phyloP scores from a whole-genome alignment of 192 early-diverging fungal species.

The Kickxella alabastrina region DNA sequence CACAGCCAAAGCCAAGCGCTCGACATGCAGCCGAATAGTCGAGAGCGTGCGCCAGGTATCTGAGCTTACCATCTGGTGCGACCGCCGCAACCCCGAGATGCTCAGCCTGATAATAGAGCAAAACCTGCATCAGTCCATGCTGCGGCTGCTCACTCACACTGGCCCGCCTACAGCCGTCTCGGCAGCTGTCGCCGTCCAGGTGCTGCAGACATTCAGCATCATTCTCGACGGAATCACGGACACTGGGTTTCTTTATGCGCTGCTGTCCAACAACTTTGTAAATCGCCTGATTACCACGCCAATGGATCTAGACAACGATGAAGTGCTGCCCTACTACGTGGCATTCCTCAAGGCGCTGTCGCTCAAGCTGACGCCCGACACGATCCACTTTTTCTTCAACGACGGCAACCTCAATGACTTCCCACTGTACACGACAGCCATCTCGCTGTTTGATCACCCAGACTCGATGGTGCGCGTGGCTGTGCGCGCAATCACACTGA shows the following conservation, averaged over 20 bases:
- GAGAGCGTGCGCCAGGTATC: slow-evolving; percentile 41
- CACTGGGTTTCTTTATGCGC: slow-evolving; percentile 47
- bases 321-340: slow-evolving; percentile 65
- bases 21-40: slow-evolving; percentile 21
- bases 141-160: slow-evolving; percentile 15
- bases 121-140: slow-evolving; percentile 30
- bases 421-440: slow-evolving; percentile 65
- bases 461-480: slow-evolving; percentile 71
- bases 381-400: slow-evolving; percentile 65
- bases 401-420: slow-evolving; percentile 47
- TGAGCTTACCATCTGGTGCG: slow-evolving; percentile 42
- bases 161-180: background rate
- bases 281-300: slow-evolving; percentile 61
- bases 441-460: slow-evolving; percentile 61
- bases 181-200: slow-evolving; percentile 34
- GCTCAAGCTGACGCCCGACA: slow-evolving; percentile 58
- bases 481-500: slow-evolving; percentile 61
- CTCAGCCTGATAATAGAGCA: slow-evolving; percentile 32
- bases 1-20: slow-evolving; percentile 7
- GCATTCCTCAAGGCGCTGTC: slow-evolving; percentile 69
- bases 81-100: slow-evolving; percentile 40
- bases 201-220: slow-evolving; percentile 52
- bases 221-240: slow-evolving; percentile 49
- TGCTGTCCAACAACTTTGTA: slow-evolving; percentile 73
- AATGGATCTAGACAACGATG: slow-evolving; percentile 61